Conservation (phyloP, 768 basidiomycete genomes). For the Auriscalpium microsporum region DNA sequence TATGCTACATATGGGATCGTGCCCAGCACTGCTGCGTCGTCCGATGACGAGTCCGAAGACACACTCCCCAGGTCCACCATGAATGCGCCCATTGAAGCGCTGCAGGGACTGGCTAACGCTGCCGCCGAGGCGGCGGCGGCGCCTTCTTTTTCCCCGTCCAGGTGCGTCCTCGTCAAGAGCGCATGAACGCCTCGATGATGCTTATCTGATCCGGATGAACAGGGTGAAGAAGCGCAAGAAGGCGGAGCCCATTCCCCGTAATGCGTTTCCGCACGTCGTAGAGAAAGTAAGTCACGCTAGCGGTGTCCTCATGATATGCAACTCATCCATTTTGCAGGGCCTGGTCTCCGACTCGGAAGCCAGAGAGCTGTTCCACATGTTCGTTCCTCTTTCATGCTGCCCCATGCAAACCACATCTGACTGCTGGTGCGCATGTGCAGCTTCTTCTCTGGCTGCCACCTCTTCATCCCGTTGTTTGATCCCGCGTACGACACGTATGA, state of each 20-base stretch:
- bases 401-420: no score
- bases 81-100: slow-evolving; percentile 88
- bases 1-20: slow-evolving; percentile 89
- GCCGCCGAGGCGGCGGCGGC: slow-evolving; percentile 89
- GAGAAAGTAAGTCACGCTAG: slow-evolving; percentile 53
- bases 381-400: slow-evolving; percentile 17
- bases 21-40: slow-evolving; percentile 73
- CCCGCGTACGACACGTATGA: slow-evolving; percentile 91
- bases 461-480: slow-evolving; percentile 95
- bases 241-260: slow-evolving; percentile 73
- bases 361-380: slow-evolving; percentile 89
- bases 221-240: slow-evolving; percentile 82
- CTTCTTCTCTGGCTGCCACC: slow-evolving; percentile 93
- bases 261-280: slow-evolving; percentile 83
- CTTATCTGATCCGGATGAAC: not conserved
- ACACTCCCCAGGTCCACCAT: slow-evolving; percentile 75
- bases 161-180: slow-evolving; percentile 29
- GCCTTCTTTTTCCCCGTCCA: slow-evolving; percentile 54
- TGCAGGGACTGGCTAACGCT: slow-evolving; percentile 90
- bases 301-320: not conserved
- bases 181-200: not conserved
- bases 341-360: slow-evolving; percentile 82
- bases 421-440: slow-evolving; percentile 27
- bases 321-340: slow-evolving; percentile 39
- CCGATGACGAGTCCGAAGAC: slow-evolving; percentile 89